Evolutionary conservation across 805 yeast genomes (phyloP).

Genomic region (Suhomyces sp.): DNA sequence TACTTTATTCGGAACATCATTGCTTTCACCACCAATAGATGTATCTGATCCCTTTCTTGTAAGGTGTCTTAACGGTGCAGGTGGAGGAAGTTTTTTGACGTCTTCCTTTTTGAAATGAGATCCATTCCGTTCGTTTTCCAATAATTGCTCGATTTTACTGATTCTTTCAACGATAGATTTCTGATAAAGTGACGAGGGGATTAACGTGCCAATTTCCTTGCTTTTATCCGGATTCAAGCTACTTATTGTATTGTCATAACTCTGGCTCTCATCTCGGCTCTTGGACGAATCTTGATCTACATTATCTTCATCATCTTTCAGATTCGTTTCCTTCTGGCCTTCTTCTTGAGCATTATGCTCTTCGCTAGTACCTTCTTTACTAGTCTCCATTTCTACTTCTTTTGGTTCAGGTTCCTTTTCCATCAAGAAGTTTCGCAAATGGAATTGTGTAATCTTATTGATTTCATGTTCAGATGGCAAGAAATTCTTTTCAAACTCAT

Average conservation of each 20-base stretch:
- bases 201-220: conserved; percentile 13
- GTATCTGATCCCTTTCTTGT: conserved; percentile 8
- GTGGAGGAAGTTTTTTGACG: conserved; percentile 11
- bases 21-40: conserved; percentile 2
- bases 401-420: conserved; percentile 37
- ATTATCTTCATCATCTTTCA: background rate
- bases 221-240: conserved; percentile 8
- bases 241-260: background rate
- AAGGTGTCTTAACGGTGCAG: conserved; percentile 13
- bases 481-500: conserved; percentile 71
- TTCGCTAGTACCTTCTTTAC: background rate
- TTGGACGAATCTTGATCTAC: background rate
- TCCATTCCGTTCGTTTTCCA: conserved; percentile 13
- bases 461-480: conserved; percentile 93
- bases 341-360: background rate
- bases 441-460: conserved; percentile 84
- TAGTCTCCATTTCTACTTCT: background rate
- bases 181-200: conserved; percentile 21
- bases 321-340: background rate
- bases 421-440: conserved; percentile 68
- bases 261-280: background rate
- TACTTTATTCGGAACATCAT: conserved; percentile 38
- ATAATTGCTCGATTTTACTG: conserved; percentile 12
- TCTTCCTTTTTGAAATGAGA: conserved; percentile 6
- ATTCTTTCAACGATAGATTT: conserved; percentile 18